Evolutionary conservation across 352 stramenopile genomes (phyloP), one percentile per base, ranked within the genome.

Genomic region (Blastocystis sp.): DNA sequence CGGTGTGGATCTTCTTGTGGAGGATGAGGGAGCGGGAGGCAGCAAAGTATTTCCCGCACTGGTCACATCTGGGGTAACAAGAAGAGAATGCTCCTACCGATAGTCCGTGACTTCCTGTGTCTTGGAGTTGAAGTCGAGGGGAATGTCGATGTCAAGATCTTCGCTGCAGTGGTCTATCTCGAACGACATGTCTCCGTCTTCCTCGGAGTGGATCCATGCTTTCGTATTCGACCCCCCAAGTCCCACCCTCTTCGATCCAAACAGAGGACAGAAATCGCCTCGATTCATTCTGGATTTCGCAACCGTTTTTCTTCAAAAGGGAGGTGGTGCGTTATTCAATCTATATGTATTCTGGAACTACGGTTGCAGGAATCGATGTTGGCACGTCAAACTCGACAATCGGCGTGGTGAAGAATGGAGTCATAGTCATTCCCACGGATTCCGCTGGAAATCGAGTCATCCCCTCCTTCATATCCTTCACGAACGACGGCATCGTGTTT

Each of bases 361-460:
- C 62, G 96, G 93, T 98, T 95, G 93, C 67, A 26, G 79, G 79
- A 19, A 89, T 89, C 45, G 79, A 89, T 61, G 29, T 89, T 29
- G 79, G 79, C 33, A 89, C 79, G 41, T 66, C 60, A 13, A 80
- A 89, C 50, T 89, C 79, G 9, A 62, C 35, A 60, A 96, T 98
- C 59, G 96, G 95, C 62, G 93, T 98, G 61, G 95, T 95, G 92
- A 96, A 98, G 92, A 94, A 98, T 91, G 94, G 96, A 69, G 94
- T 96, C 88, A 95, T 98, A n/a, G 95, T 98, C 91, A 98, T 98
- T 93, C 97, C 98, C 80, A 93, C 95, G 62, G 98, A 98, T 92
- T 95, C 98, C 92, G 94, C 98, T 91, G 96, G 96, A 45, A 99
- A 99, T 93, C 96, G 97, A 92, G 99, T 98, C 91, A 99, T 97